These are phyloP conservation scores for Apiotrichum domesticum DNA, from an alignment of 1,284 basidiomycete species.

Conservation along the genomic window DNA sequence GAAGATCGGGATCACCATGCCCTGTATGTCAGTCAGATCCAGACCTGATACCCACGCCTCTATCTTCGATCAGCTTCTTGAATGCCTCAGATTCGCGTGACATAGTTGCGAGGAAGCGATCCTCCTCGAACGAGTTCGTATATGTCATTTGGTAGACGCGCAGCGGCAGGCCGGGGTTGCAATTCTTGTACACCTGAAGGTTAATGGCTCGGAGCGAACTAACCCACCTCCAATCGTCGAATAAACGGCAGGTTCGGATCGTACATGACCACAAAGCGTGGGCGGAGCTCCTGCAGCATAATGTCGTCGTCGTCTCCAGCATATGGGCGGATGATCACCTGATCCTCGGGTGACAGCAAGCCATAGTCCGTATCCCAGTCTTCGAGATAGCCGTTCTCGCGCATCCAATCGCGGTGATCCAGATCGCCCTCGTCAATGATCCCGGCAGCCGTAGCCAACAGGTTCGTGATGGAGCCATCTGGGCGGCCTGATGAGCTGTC, in stretches of 20 bases:
- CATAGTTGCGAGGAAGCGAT: constrained; percentile 83
- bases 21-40: constrained; percentile 48
- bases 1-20: constrained; percentile 82
- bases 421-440: constrained; percentile 41
- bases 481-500: background rate
- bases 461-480: background rate
- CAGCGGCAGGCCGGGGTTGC: constrained; percentile 70
- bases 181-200: constrained; percentile 72
- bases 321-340: constrained; percentile 80
- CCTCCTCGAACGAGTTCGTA: constrained; percentile 87
- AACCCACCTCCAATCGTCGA: constrained; percentile 74
- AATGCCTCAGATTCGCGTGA: constrained; percentile 92
- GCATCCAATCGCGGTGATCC: constrained; percentile 19
- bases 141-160: constrained; percentile 97
- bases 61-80: constrained; percentile 85
- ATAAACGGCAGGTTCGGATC: constrained; percentile 93
- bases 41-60: constrained; percentile 58
- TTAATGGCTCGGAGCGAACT: background rate
- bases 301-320: constrained; percentile 89
- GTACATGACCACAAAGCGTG: constrained; percentile 89
- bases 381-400: constrained; percentile 25
- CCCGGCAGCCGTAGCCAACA: constrained; percentile 25
- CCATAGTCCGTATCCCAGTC: constrained; percentile 80
- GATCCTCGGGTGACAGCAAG: constrained; percentile 68
- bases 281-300: constrained; percentile 77